Evolutionary conservation across 2,329 filamentous ascomycete species (phyloP), one percentile per base, ranked within the genome.

Genomic region (Monosporascus ibericus): DNA sequence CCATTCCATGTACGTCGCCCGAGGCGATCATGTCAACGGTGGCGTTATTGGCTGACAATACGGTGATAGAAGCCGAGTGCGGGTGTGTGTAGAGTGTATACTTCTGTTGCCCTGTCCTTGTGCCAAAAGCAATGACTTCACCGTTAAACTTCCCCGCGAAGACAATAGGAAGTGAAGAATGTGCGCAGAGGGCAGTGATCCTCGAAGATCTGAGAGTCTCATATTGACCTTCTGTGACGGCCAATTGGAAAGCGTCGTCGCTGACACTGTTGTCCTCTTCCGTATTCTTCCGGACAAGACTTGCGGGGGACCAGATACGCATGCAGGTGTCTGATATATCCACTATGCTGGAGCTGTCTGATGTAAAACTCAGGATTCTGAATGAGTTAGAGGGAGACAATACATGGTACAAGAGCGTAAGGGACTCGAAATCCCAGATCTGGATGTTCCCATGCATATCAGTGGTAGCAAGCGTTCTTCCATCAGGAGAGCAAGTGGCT

Each of bases 401-500:
- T 4, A 63, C 47, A n/a, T 59, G 51, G 44, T 61, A 62, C 5
- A 62, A 39, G 5, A 58, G 39, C 8, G 50, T 48, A 1, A 63
- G 49, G 3, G 58, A 56, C 24, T 61, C 58, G 25, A 62, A 63
- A 22, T 61, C 60, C 61, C 58, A 63, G 11, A 63, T 55, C 20
- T 54, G 52, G 18, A 63, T 36, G 9, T 51, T 54, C 3, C 58
- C 58, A 3, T 37, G 47, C 6, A 50, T 52, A 42, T 62, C 54
- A 0, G 47, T 50, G 1, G 59, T 63, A 11, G 53, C 60, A 44
- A 61, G 44, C 2, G 56, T 62, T 22, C 52, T 50, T 14, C 60
- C 60, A 47, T 60, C 57, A 1, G 51, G 55, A 18, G 60, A 59
- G 37, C 55, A 59, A 2, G 58, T 30, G 3, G 52, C 55, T 6